Percentiles rank a stretch among this genome's conserved stretches.
Evolutionary conservation across 495 filamentous ascomycete genomes (phyloP).

Genomic region (Amniculicola lignicola): DNA sequence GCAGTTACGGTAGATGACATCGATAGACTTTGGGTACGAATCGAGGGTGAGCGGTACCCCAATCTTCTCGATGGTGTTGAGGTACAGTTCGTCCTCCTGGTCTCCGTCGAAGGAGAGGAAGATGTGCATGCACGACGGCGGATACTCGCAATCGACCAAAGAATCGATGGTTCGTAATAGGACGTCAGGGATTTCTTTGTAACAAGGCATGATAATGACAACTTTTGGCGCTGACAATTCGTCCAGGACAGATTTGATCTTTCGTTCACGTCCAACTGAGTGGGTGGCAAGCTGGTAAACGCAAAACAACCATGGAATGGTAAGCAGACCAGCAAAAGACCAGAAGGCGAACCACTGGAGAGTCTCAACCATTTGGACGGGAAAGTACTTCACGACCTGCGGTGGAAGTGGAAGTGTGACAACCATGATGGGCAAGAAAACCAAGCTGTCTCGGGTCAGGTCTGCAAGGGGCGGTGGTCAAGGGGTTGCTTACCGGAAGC

Average conservation of each 20-base stretch:
- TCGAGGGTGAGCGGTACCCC: constrained; percentile 76
- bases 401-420: constrained; percentile 85
- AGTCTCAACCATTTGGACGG: constrained; percentile 58
- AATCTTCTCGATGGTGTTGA: constrained; percentile 82
- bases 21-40: constrained; percentile 84
- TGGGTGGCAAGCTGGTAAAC: constrained; percentile 86
- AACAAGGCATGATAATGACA: constrained; percentile 96
- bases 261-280: constrained; percentile 73
- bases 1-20: constrained; percentile 76
- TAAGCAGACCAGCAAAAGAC: constrained; percentile 82
- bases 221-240: constrained; percentile 87
- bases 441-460: constrained; percentile 52
- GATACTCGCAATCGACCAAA: constrained; percentile 92
- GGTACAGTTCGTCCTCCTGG: constrained; percentile 81
- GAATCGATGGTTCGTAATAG: constrained; percentile 87
- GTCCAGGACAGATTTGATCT: constrained; percentile 80
- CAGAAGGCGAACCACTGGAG: constrained; percentile 97
- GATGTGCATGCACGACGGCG: constrained; percentile 87
- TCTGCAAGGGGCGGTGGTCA: neutral
- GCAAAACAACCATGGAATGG: constrained; percentile 89
- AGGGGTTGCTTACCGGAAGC: constrained; percentile 59
- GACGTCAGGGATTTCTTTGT: constrained; percentile 86
- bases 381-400: constrained; percentile 67
- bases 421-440: constrained; percentile 92
- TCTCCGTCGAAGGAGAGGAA: constrained; percentile 96